Evolutionary conservation across 108 stramenopile species (phyloP).

Genomic region (Cyclostephanos tholiformis): DNA sequence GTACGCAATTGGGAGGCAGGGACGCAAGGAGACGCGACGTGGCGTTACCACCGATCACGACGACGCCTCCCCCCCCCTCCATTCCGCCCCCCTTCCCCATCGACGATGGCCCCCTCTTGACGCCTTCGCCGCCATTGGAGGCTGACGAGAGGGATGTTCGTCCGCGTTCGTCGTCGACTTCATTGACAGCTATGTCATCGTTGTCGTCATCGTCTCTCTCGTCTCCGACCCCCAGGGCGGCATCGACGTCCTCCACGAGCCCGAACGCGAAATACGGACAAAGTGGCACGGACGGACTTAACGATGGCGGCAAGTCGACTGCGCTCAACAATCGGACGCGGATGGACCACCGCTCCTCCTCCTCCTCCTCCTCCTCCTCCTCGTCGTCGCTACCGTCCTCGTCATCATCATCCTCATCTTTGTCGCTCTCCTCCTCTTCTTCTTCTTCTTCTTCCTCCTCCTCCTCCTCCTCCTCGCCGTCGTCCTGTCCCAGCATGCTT

Average conservation of each 20-base stretch:
- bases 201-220: background rate
- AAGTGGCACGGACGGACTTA: conserved; percentile 69
- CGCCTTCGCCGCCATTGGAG: background rate
- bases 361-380: conserved; percentile 19
- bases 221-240: background rate
- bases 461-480: background rate
- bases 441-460: background rate
- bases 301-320: conserved; percentile 68
- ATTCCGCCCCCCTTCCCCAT: background rate
- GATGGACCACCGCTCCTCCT: conserved; percentile 54
- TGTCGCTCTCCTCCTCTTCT: background rate
- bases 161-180: conserved; percentile 4
- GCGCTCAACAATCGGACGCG: conserved; percentile 68
- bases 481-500: background rate
- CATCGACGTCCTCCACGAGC: conserved; percentile 45
- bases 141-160: background rate
- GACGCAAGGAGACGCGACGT: background rate
- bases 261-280: conserved; percentile 80
- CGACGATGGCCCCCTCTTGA: background rate
- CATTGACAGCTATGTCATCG: background rate
- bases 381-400: background rate
- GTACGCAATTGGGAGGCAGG: conserved; percentile 1
- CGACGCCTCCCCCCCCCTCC: too few species aligned
- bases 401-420: background rate
- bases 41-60: background rate